Percentiles rank a stretch among this genome's conserved stretches.
Conservation (phyloP, 2,329 filamentous ascomycete species). For the Diplodia seriata region DNA sequence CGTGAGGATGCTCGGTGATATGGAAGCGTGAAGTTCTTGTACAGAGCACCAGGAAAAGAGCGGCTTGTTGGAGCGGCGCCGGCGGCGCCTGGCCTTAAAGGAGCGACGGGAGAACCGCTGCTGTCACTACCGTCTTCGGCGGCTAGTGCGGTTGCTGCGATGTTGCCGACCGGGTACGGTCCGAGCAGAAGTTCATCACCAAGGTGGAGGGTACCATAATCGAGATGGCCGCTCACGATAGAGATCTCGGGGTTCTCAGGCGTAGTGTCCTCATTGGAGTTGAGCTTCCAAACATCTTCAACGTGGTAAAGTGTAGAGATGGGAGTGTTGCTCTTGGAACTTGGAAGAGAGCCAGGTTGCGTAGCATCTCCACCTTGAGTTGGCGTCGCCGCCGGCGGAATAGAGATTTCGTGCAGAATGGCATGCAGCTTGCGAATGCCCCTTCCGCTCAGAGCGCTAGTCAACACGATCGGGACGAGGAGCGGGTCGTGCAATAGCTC, state of each 20-base stretch:
- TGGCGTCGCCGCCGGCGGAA: slow-evolving; percentile 57
- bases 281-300: slow-evolving; percentile 81
- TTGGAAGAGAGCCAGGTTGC: background rate
- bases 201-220: slow-evolving; percentile 77
- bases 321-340: background rate
- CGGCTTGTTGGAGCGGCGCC: slow-evolving; percentile 51
- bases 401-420: slow-evolving; percentile 76
- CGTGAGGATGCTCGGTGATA: slow-evolving; percentile 18
- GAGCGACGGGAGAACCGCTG: slow-evolving; percentile 37
- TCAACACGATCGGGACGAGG: slow-evolving; percentile 83
- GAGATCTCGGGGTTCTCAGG: slow-evolving; percentile 41
- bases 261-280: slow-evolving; percentile 34
- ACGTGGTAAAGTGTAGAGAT: slow-evolving; percentile 74
- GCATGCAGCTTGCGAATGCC: slow-evolving; percentile 85
- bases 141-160: background rate
- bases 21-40: slow-evolving; percentile 33
- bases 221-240: slow-evolving; percentile 85
- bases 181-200: slow-evolving; percentile 81
- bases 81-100: slow-evolving; percentile 35
- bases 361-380: slow-evolving; percentile 43
- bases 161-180: slow-evolving; percentile 60
- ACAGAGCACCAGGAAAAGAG: slow-evolving; percentile 57
- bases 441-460: slow-evolving; percentile 82
- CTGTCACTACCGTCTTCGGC: slow-evolving; percentile 48
- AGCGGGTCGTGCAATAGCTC: slow-evolving; percentile 54